Conservation (phyloP, 2,329 filamentous ascomycete genomes). For the Sporothrix sp. region DNA sequence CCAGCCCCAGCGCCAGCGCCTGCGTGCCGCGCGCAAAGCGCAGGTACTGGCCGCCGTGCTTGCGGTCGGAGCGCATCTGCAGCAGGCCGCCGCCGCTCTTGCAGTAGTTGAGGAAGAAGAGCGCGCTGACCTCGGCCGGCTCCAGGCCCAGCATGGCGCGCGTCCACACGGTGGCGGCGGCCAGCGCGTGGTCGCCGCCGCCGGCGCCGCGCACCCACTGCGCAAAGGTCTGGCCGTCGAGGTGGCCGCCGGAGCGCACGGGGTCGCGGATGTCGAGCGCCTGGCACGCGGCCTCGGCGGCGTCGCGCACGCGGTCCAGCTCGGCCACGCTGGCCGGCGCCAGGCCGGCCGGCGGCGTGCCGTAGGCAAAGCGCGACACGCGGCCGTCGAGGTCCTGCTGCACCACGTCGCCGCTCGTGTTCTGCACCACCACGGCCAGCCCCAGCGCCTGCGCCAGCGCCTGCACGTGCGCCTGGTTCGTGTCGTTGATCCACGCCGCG, state of each 20-base stretch:
- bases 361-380: slow-evolving; percentile 12
- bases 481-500: slow-evolving; percentile 16
- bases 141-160: slow-evolving; percentile 34
- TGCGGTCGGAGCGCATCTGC: slow-evolving; percentile 42
- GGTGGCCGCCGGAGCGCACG: background rate
- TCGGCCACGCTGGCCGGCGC: background rate
- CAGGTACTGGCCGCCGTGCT: slow-evolving; percentile 43
- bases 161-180: slow-evolving; percentile 13
- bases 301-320: slow-evolving; percentile 1
- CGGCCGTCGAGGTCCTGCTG: slow-evolving; percentile 10
- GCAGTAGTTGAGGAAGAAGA: slow-evolving; percentile 48
- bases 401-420: slow-evolving; percentile 11
- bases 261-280: slow-evolving; percentile 13
- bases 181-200: slow-evolving; percentile 1
- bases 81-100: slow-evolving; percentile 41
- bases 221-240: slow-evolving; percentile 11
- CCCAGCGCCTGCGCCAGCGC: slow-evolving; percentile 2
- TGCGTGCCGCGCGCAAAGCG: slow-evolving; percentile 39
- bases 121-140: slow-evolving; percentile 37
- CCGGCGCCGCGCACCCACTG: slow-evolving; percentile 6
- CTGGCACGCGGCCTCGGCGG: slow-evolving; percentile 11
- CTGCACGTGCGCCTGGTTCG: slow-evolving; percentile 12
- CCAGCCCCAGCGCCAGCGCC: slow-evolving; percentile 16
- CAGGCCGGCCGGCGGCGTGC: background rate
- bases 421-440: slow-evolving; percentile 9